Evolutionary conservation across 177 flowering plant species (phyloP).

Genomic region (Telopea speciosissima): DNA sequence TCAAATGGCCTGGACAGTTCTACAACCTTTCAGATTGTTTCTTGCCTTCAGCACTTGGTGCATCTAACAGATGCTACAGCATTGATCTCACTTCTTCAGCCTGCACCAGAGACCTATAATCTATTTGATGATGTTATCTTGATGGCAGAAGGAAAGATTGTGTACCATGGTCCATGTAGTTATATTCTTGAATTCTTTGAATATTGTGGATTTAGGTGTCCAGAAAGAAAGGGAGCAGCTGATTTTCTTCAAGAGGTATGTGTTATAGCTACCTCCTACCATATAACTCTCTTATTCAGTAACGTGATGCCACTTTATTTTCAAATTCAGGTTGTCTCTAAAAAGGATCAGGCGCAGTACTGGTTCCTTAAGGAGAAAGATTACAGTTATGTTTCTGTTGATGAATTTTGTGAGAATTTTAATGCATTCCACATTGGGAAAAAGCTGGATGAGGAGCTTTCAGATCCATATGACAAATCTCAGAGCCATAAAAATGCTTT

Average conservation of each 20-base stretch:
- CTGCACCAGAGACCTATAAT: slow-evolving; percentile 39
- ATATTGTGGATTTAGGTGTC: neutral
- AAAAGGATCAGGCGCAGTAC: neutral
- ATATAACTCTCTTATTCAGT: neutral
- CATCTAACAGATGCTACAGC: slow-evolving; percentile 37
- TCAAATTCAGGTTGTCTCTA: neutral
- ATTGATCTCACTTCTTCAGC: slow-evolving; percentile 44
- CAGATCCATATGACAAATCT: neutral
- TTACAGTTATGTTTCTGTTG: neutral
- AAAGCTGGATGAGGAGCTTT: neutral
- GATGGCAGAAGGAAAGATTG: neutral
- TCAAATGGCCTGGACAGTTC: slow-evolving; percentile 58
- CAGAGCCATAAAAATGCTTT: neutral
- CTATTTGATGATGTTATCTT: slow-evolving; percentile 31
- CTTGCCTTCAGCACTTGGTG: slow-evolving; percentile 30
- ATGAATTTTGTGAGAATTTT: neutral
- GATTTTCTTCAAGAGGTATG: slow-evolving; percentile 2
- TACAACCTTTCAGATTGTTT: slow-evolving; percentile 46
- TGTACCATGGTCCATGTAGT: neutral
- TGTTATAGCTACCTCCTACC: too few species aligned
- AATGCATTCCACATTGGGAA: neutral
- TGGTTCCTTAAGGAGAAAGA: neutral
- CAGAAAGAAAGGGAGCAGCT: neutral
- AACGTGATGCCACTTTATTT: neutral
- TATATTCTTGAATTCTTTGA: neutral